phyloP scores from a whole-genome alignment of 208 protist genomes.

The Perkinsela sp. region DNA sequence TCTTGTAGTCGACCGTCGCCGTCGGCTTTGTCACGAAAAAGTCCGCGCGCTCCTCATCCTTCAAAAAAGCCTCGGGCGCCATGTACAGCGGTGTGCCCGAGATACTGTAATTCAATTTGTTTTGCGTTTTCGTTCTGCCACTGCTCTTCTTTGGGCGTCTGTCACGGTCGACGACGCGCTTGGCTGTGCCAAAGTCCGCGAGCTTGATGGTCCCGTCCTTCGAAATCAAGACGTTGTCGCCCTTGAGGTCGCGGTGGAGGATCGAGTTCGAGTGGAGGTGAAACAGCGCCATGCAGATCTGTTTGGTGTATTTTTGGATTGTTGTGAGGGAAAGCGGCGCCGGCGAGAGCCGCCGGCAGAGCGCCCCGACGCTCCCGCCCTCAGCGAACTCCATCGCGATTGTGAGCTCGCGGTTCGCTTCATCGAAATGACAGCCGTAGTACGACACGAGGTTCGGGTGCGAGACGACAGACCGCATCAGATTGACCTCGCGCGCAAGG shows the following conservation, averaged over 20 bases:
- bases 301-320: conserved; percentile 43
- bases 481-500: neutral
- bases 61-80: conserved; percentile 31
- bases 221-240: conserved; percentile 48
- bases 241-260: conserved; percentile 61
- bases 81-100: conserved; percentile 65
- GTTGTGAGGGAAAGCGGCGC: conserved; percentile 22
- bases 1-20: conserved; percentile 18
- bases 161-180: conserved; percentile 24
- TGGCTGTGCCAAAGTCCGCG: conserved; percentile 63
- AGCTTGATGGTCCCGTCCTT: conserved; percentile 45
- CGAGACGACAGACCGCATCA: neutral
- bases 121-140: conserved; percentile 24
- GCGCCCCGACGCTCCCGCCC: conserved; percentile 29
- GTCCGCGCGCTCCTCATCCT: neutral
- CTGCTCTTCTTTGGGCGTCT: conserved; percentile 15
- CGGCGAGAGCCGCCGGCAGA: conserved; percentile 39
- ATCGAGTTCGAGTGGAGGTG: conserved; percentile 61
- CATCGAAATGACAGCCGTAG: conserved; percentile 20
- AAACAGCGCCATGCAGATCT: conserved; percentile 53
- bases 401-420: conserved; percentile 26
- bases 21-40: neutral
- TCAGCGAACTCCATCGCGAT: conserved; percentile 67
- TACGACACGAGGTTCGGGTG: conserved; percentile 56
- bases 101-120: neutral